Base-by-base conservation (phyloP, 345 rosid species). In the Passiflora organensis region DNA sequence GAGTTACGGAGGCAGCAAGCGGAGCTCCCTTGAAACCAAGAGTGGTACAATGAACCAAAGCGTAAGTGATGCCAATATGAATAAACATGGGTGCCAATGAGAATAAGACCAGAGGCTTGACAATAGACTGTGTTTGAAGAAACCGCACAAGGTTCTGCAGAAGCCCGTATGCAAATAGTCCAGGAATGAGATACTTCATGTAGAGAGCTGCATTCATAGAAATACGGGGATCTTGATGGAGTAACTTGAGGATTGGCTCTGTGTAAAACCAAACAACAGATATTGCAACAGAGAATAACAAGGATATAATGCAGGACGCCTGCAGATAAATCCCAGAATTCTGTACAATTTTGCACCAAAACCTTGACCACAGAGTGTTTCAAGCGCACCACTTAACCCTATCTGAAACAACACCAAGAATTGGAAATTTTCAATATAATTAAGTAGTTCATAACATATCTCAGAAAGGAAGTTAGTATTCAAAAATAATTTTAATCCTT, bases 331-430 rank as follows among this genome's bases (percentile, higher is more conserved):
- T 67, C 25, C 96, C 96, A 87, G 51, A 74, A 72, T 78, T 28
- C 74, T 75, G 64, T 91, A 83, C 53, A 28, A 14, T 56, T 78
- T 73, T 38, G 97, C 88, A 8, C 91, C 96, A 70, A 76, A 91
- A 13, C 73, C 91, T 80, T 87, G 97, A 3, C 97, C 96, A 66
- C 97, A 91, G 0, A 91, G 76, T 19, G 96, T 91, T 65, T 91
- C 97, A 6, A 91, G 72, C 46, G 87, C 82, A 56, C 95, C 95
- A 72, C 94, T 87, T 60, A 82, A 62, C 8, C 96, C 95, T 34
- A 43, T 48, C 97, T 87, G 45, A 37, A 43, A 39, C 13, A 43
- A 41, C 11, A 62, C 59, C 38, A 63, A 16, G 43, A 16, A 10
- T 6, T 15, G 11, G 16, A 24, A 38, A 43, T 28, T 3, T 28